Evolutionary conservation across 352 stramenopile species (phyloP), one percentile per base, ranked within the genome.

Genomic region (Phytophthora citricola): DNA sequence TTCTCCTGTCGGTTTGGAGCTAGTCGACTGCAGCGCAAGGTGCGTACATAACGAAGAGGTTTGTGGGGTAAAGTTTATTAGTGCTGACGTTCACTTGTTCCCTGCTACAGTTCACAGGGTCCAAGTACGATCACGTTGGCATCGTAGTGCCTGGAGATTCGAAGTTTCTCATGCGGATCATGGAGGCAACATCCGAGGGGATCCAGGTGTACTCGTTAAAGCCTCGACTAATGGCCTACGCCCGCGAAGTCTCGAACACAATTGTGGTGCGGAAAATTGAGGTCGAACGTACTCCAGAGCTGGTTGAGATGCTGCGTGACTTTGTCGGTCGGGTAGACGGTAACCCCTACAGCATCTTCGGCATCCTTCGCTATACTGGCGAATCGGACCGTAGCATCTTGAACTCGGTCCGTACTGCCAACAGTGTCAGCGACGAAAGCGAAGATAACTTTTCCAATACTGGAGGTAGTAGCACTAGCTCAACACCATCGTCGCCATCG

Each of bases 321-420:
- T 95, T 95, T 49, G 84, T 93, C 10, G 53, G 75, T 44, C 60
- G 69, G n/a, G 85, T 94, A 2, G 76, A 95, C 2, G 87, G 87
- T 10, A 95, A 94, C 52, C 72, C 86, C 14, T 95, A 95, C 68
- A 95, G 87, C 62, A 91, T 95, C 22, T 73, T 94, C 4, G 86
- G 87, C 0, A 86, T 95, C 7, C 47, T 95, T 8, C 74, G 79
- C 22, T 86, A 67, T 0, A 72, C 71, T 44, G 76, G 75, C 2
- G 84, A 90, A 54, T 91, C 84, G 5, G 75, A 83, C 14, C 78
- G 76, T 32, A 63, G 45, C 40, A 12, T 71, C 5, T 59, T 73
- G 22, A 41, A 58, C 15, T 63, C 59, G 2, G 14, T 53, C 5
- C 58, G 50, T 57, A 40, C 20, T 22, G 27, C 34, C 32, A 63